phyloP scores from a whole-genome alignment of 257 asterid genomes.

The Nicotiana tabacum region DNA sequence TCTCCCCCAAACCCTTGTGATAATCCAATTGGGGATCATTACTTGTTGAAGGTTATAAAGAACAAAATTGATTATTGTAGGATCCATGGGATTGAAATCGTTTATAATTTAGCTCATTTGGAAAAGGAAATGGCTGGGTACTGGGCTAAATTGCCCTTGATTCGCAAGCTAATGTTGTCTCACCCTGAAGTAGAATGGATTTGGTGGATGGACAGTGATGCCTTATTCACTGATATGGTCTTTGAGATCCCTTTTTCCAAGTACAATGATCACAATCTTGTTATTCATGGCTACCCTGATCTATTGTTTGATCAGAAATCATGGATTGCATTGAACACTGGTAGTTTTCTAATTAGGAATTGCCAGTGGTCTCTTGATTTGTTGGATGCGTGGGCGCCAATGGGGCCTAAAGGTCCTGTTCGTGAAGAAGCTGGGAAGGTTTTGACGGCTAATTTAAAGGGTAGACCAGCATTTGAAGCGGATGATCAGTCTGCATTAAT shows the following conservation, averaged over 20 bases:
- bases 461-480: constrained; percentile 88
- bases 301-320: constrained; percentile 74
- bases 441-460: constrained; percentile 78
- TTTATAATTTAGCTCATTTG: constrained; percentile 86
- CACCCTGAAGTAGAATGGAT: constrained; percentile 98
- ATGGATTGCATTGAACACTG: constrained; percentile 86
- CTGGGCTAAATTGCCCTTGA: constrained; percentile 85
- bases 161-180: constrained; percentile 77
- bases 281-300: constrained; percentile 80
- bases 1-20: constrained; percentile 83
- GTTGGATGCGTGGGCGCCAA: constrained; percentile 93
- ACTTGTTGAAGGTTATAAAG: constrained; percentile 64
- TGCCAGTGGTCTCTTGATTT: constrained; percentile 94
- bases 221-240: constrained; percentile 78
- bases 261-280: constrained; percentile 62
- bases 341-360: constrained; percentile 77
- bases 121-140: constrained; percentile 85
- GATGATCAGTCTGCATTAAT: constrained; percentile 94
- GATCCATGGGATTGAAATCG: constrained; percentile 90
- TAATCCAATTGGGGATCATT: constrained; percentile 91
- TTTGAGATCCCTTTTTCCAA: constrained; percentile 64
- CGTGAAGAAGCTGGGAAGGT: constrained; percentile 87
- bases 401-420: constrained; percentile 87
- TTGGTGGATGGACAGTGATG: constrained; percentile 99
- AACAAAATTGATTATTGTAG: constrained; percentile 94